Conservation (phyloP, 768 basidiomycete genomes). For the Termitomyces sp. region DNA sequence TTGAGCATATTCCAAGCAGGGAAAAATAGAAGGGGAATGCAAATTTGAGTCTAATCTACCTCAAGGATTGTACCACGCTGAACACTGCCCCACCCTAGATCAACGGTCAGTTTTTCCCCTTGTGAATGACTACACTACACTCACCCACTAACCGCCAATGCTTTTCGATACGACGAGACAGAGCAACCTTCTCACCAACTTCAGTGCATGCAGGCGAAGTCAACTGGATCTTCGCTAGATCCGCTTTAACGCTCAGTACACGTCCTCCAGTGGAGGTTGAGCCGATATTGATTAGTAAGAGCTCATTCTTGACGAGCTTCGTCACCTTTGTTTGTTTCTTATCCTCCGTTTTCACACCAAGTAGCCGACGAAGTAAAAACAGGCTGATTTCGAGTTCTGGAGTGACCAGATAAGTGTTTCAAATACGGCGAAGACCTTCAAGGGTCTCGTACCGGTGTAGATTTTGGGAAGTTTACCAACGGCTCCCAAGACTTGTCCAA, state of each 20-base stretch:
- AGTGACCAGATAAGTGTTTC: background rate
- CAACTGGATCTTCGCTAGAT: conserved; percentile 90
- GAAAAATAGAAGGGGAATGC: background rate
- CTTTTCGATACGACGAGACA: conserved; percentile 94
- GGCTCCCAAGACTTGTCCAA: conserved; percentile 94
- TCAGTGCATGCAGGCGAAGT: conserved; percentile 96
- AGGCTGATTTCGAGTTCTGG: conserved; percentile 88
- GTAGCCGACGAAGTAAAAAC: conserved; percentile 90
- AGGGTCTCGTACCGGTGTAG: conserved; percentile 65
- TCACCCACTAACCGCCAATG: conserved; percentile 95
- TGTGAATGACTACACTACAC: conserved; percentile 26
- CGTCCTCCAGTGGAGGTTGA: conserved; percentile 97
- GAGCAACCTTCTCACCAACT: conserved; percentile 95
- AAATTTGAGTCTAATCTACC: conserved; percentile 49
- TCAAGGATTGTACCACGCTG: conserved; percentile 83
- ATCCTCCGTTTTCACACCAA: conserved; percentile 99
- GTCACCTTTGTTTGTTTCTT: conserved; percentile 97
- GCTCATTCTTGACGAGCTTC: conserved; percentile 88
- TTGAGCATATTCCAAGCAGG: background rate
- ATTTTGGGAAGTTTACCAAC: conserved; percentile 94
- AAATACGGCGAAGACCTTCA: background rate
- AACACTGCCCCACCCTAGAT: conserved; percentile 68
- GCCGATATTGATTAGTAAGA: conserved; percentile 95
- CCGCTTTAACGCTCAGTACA: conserved; percentile 90
- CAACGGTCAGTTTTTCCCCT: background rate